Evolutionary conservation across 2,329 filamentous ascomycete species (phyloP).

Genomic region (Penicillium sp.): DNA sequence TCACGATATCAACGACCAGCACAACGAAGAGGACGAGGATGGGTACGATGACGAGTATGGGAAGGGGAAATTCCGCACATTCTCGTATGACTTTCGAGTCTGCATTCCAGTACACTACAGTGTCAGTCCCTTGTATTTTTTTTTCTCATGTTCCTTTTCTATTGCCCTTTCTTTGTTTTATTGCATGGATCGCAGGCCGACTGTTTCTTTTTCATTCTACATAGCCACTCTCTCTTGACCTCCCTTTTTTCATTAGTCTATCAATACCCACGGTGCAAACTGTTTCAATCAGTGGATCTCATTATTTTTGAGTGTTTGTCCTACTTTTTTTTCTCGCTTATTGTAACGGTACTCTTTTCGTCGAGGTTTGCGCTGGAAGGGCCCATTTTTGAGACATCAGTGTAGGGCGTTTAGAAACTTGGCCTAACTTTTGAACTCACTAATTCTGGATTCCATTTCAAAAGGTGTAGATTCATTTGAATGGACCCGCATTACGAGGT

Average conservation of each 20-base stretch:
- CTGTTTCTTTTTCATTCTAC: constrained; percentile 27
- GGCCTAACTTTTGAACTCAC: too few relatives aligned
- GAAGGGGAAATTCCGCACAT: constrained; percentile 12
- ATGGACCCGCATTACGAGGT: too few relatives aligned
- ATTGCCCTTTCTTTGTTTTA: constrained; percentile 11
- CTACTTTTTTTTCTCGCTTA: neutral
- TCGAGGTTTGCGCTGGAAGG: neutral
- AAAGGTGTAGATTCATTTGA: too few relatives aligned
- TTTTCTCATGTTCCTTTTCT: constrained; percentile 11
- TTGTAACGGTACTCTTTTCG: neutral
- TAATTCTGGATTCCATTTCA: neutral
- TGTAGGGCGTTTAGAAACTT: too few relatives aligned
- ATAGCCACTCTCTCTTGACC: constrained; percentile 22
- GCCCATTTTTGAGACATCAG: neutral
- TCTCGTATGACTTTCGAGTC: constrained; percentile 2
- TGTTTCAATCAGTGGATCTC: constrained; percentile 12
- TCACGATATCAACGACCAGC: constrained; percentile 19
- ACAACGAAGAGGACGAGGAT: constrained; percentile 10
- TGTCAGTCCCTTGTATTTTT: constrained; percentile 1
- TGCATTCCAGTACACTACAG: neutral
- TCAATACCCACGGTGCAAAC: constrained; percentile 30
- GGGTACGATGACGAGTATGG: constrained; percentile 3
- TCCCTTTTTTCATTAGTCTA: constrained; percentile 16
- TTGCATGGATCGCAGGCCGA: constrained; percentile 38
- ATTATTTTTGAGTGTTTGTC: neutral